These are phyloP conservation scores for Rhodosporidiobolus sp. DNA, from an alignment of 768 basidiomycete genomes.

Conservation along the genomic window DNA sequence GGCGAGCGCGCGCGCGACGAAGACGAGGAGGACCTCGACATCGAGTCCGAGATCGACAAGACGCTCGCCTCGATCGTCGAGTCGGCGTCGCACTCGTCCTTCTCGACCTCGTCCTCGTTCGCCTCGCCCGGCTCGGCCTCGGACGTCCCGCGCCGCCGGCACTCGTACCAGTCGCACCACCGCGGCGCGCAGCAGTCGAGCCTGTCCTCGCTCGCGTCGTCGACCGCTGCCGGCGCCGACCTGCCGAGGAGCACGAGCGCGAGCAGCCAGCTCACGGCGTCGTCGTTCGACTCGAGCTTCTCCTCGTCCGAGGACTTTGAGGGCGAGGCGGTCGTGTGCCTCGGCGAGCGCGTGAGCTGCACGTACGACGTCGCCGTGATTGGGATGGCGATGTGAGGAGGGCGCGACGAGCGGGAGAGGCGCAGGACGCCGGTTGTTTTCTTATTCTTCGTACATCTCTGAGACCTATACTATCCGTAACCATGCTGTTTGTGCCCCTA, in stretches of 20 bases:
- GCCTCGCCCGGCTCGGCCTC: neutral
- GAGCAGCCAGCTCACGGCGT: neutral
- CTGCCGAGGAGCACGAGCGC: too few relatives aligned
- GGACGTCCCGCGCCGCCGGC: too few relatives aligned
- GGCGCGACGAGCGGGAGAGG: neutral
- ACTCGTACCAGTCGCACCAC: too few relatives aligned
- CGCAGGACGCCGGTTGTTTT: neutral
- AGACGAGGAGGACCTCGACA: slow-evolving; percentile 4
- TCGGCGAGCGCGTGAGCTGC: slow-evolving; percentile 28
- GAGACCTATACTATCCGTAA: too few relatives aligned
- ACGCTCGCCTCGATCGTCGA: slow-evolving; percentile 21
- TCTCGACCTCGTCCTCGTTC: neutral
- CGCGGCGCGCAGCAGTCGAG: neutral
- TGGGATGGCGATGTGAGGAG: slow-evolving; percentile 31
- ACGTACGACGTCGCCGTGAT: slow-evolving; percentile 34
- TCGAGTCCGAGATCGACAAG: slow-evolving; percentile 29
- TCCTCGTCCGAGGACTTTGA: slow-evolving; percentile 7
- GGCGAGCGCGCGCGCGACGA: too few relatives aligned
- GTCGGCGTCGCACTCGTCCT: neutral
- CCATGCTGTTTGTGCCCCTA: too few relatives aligned
- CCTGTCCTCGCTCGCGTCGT: slow-evolving; percentile 2
- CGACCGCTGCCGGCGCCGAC: neutral
- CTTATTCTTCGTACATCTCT: too few relatives aligned
- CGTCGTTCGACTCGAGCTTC: slow-evolving; percentile 13
- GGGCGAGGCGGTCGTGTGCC: slow-evolving; percentile 27